Base-by-base conservation (phyloP, 2,329 filamentous ascomycete genomes). In the Aspergillus persii region DNA sequence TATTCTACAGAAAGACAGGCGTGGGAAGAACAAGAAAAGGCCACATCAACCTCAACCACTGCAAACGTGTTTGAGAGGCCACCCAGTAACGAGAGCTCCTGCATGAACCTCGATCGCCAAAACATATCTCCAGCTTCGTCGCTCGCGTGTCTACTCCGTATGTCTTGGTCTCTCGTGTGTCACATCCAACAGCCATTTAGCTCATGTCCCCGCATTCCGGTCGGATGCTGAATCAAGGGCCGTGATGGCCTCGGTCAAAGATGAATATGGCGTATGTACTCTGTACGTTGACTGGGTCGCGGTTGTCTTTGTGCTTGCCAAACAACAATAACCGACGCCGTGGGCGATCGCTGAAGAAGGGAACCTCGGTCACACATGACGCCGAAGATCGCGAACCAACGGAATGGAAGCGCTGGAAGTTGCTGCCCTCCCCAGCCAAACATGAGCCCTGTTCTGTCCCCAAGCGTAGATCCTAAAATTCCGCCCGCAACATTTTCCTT, bases 341-440 rank as follows among this genome's bases (percentile, higher is more conserved):
- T 56, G 52, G 56, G 56, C 33, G 23, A 62, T 60, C 61, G 44
- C 26, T 26, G 23, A 57, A 57, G 59, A 59, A 50, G 36, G 54
- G 39, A 59, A 41, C 67, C 67, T 69, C 67, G 67, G 67, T 69
- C 62, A 64, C 67, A 69, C 66, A 68, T 69, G 67, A 67, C 53
- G 53, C 30, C 46, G 52, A 51, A 31, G 18, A 26, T 23, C 44
- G 36, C 49, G 27, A 53, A 8, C 56, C 33, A 58, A 44, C 51
- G 36, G 51, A 48, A 53, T 53, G 46, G 39, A 44, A 29, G 31
- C 15, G 23, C 30, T 41, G 26, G 23, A 57, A 12, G 18, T 41
- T 23, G 12, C 39, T 46, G 5, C 18, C n/a, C 11, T 36, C 31
- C 26, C 44, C 30, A 46, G 29, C 18, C 50, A 33, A 30, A 15